phyloP scores from a whole-genome alignment of 768 basidiomycete species.

The Lentinula sp. region DNA sequence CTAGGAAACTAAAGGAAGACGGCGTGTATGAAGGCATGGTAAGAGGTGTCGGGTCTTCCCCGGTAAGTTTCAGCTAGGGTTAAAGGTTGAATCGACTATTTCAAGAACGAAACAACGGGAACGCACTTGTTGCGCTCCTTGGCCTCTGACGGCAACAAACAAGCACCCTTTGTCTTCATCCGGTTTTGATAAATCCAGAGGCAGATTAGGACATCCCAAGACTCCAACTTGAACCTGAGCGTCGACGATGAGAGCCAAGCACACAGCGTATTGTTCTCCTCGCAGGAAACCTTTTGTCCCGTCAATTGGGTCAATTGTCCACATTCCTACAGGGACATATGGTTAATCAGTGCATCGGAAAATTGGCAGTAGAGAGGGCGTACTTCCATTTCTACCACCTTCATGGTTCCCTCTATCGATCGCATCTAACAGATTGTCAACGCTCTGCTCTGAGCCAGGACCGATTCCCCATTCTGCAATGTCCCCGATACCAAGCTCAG shows the following conservation, averaged over 20 bases:
- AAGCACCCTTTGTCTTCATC: conserved; percentile 69
- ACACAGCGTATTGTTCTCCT: conserved; percentile 91
- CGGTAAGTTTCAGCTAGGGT: conserved; percentile 47
- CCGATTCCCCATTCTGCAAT: conserved; percentile 69
- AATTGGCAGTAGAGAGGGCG: conserved; percentile 23
- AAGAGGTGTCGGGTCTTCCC: conserved; percentile 41
- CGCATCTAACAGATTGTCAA: conserved; percentile 65
- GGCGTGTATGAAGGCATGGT: conserved; percentile 41
- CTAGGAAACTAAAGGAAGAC: conserved; percentile 63
- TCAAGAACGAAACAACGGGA: neutral
- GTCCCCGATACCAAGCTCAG: conserved; percentile 51
- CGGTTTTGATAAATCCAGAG: conserved; percentile 43
- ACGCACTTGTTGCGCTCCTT: conserved; percentile 71
- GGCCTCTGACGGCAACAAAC: conserved; percentile 82
- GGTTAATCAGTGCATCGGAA: neutral
- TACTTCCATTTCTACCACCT: conserved; percentile 72
- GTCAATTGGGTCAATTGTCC: conserved; percentile 88
- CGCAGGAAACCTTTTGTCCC: conserved; percentile 93
- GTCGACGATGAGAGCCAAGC: conserved; percentile 78
- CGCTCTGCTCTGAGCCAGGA: conserved; percentile 42
- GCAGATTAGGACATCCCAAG: conserved; percentile 91
- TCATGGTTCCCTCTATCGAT: conserved; percentile 79
- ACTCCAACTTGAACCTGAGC: conserved; percentile 76
- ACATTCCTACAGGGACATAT: conserved; percentile 49
- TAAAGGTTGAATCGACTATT: neutral